A percentile compares a stretch with the other conserved stretches of the same genome.
Evolutionary conservation across 495 filamentous ascomycete species (phyloP).

Genomic region (Neurospora pannonica): DNA sequence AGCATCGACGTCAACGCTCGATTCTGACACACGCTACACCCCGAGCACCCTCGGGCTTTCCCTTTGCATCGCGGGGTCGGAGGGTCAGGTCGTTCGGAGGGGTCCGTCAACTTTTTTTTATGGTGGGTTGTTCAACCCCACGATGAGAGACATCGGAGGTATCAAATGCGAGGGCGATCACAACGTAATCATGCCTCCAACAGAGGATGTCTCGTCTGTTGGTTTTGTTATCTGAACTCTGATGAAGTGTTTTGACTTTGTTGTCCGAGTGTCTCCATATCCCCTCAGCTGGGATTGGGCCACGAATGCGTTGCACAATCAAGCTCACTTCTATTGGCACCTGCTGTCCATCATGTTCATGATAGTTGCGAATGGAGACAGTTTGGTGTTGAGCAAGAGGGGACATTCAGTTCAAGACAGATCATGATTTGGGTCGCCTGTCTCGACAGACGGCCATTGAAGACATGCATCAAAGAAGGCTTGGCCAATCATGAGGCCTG

Average conservation of each 20-base stretch:
- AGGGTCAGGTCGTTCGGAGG: neutral
- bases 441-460: neutral
- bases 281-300: neutral
- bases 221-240: neutral
- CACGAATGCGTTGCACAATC: neutral
- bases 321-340: neutral
- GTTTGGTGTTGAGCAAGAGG: neutral
- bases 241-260: neutral
- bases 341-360: neutral
- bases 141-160: neutral
- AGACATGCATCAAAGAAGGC: neutral
- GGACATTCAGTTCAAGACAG: too few relatives aligned
- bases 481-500: neutral
- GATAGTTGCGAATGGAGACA: neutral
- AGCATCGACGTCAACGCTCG: neutral
- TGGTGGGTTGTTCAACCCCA: neutral
- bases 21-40: neutral
- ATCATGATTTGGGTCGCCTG: neutral
- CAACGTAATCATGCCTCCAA: neutral
- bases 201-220: neutral
- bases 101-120: neutral
- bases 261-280: neutral
- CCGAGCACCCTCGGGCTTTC: neutral
- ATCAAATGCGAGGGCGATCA: neutral
- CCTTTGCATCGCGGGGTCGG: neutral